These are phyloP conservation scores for Dissophora globulifera DNA, from an alignment of 192 early-diverging fungal species.

Conservation along the genomic window DNA sequence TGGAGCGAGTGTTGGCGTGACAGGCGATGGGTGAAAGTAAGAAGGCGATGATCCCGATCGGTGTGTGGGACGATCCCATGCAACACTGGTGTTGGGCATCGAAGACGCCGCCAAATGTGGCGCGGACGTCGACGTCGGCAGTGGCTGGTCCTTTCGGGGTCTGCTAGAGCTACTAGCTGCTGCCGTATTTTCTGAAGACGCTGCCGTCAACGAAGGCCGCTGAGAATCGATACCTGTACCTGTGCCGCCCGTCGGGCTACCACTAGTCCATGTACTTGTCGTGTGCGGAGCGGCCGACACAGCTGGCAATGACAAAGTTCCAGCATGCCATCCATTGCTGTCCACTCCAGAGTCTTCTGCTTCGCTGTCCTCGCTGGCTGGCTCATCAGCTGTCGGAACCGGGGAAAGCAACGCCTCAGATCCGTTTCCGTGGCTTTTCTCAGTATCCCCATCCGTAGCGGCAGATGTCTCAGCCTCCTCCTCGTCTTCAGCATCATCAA, in stretches of 20 bases:
- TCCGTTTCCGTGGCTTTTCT: not conserved
- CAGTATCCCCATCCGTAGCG: not conserved
- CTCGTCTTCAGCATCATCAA: conserved; percentile 37
- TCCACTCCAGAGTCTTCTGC: conserved; percentile 50
- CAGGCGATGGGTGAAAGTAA: not conserved
- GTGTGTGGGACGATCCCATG: conserved; percentile 20
- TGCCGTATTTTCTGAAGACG: not conserved
- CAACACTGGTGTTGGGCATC: conserved; percentile 12
- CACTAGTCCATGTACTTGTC: too few species aligned
- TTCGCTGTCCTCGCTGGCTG: conserved; percentile 17
- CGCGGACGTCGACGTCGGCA: conserved; percentile 14
- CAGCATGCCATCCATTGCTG: conserved; percentile 28
- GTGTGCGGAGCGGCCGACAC: too few species aligned
- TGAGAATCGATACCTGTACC: too few species aligned
- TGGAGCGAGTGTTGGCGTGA: conserved; percentile 23
- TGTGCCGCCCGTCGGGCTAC: too few species aligned
- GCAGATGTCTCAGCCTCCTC: not conserved
- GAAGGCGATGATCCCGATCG: conserved; percentile 14
- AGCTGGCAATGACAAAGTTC: too few species aligned
- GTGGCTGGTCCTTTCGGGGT: conserved; percentile 35
- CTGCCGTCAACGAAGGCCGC: not conserved
- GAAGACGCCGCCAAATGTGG: conserved; percentile 8
- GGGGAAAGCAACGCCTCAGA: not conserved
- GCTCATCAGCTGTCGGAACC: not conserved
- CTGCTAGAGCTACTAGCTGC: conserved; percentile 7